Conservation (phyloP, 768 basidiomycete species). For the Tylopilus plumbeoviolaceoides region DNA sequence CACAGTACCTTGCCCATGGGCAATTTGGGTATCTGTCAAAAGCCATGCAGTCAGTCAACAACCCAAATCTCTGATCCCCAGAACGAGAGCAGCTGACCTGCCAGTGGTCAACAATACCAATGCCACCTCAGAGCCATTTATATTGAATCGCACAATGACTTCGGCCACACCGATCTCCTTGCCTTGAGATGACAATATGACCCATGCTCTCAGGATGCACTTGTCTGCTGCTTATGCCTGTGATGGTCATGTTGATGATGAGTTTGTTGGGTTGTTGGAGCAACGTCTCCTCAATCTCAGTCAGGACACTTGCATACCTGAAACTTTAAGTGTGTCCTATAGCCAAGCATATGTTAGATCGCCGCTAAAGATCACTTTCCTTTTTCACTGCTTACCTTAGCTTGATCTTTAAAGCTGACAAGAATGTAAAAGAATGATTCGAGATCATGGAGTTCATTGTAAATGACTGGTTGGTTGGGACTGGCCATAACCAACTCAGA, state of each 20-base stretch:
- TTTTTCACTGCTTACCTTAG: slow-evolving; percentile 46
- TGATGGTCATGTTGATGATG: too few relatives aligned
- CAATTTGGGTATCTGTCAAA: slow-evolving; percentile 57
- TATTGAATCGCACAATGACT: slow-evolving; percentile 67
- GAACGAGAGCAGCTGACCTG: slow-evolving; percentile 42
- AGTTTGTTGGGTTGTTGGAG: too few relatives aligned
- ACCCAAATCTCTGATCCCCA: neutral
- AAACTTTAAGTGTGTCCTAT: slow-evolving; percentile 76
- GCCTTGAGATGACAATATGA: slow-evolving; percentile 60
- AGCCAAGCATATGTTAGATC: neutral
- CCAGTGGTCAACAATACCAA: slow-evolving; percentile 57
- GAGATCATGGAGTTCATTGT: too few relatives aligned
- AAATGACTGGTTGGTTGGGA: too few relatives aligned
- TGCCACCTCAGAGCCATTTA: slow-evolving; percentile 74
- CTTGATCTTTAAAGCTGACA: slow-evolving; percentile 65
- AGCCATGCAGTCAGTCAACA: neutral
- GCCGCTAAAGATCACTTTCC: too few relatives aligned
- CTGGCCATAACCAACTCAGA: too few relatives aligned
- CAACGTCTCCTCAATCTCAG: too few relatives aligned
- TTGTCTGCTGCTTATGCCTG: slow-evolving; percentile 68
- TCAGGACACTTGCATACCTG: slow-evolving; percentile 81
- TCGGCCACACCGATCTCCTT: slow-evolving; percentile 46
- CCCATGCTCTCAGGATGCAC: slow-evolving; percentile 73
- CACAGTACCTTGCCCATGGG: slow-evolving; percentile 66
- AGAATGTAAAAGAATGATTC: too few relatives aligned